Base-by-base conservation (phyloP, 371 early-diverging fungal species). In the Nematocida sp. region DNA sequence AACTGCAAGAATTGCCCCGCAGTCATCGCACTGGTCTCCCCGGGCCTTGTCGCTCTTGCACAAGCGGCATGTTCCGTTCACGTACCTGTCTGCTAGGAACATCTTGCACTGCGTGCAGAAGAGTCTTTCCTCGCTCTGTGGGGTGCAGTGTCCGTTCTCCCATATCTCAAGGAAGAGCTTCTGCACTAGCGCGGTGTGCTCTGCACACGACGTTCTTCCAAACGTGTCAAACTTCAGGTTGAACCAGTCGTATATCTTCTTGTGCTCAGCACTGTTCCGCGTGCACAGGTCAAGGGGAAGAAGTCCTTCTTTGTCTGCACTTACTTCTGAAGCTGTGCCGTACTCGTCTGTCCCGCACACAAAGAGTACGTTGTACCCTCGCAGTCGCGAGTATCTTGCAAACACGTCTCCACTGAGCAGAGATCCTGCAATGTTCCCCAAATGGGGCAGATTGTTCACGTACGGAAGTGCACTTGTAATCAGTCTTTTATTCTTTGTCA, bases 321-420 rank as follows among this genome's bases (percentile, higher is more conserved):
- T 94, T 49, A 96, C 95, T 85, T 99, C 99, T 2, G 96, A 97
- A 11, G 99, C 95, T 29, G 99, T 99, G 63, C 99, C 99, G 83
- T 96, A 98, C 85, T 99, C 99, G 83, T 99, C 99, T 1, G 99
- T 97, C 76, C 99, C 99, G 83, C 94, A 93, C 50, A 99, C 87
- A 79, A 86, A 93, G n/a, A 93, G 81, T 1, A 89, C 88, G 80
- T 95, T 92, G 82, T 89, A 85, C n/a, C 89, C 91, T 45, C 92
- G 88, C 62, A 88, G 83, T 62, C 93, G 92, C 64, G 88, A 90
- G 85, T 88, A 98, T 82, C 95, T 86, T 36, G 93, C 90, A 85
- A 87, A 97, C 13, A 91, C 93, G 85, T 99, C 99, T n/a, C 92
- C 96, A 81, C 91, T 90, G 62, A 99, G 87, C 1, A 94, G 91